Evolutionary conservation across 805 yeast species (phyloP).

Genomic region (Spathaspora girioi): DNA sequence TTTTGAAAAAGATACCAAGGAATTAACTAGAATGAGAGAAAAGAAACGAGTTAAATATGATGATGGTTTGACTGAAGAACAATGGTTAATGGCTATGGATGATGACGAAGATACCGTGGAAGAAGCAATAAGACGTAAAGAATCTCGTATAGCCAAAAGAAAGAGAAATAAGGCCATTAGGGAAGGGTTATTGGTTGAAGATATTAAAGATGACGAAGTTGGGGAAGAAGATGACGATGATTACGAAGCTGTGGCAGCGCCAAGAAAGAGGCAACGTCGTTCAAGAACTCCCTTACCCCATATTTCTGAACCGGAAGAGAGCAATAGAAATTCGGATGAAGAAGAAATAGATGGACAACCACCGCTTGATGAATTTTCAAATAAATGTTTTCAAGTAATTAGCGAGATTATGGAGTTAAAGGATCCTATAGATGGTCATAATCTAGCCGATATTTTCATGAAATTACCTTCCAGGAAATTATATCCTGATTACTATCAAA

Average conservation of each 20-base stretch:
- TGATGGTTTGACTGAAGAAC: conserved; percentile 88
- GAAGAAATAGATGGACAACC: conserved; percentile 11
- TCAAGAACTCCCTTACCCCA: conserved; percentile 14
- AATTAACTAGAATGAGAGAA: conserved; percentile 63
- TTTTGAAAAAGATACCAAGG: conserved; percentile 48
- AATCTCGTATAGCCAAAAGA: conserved; percentile 38
- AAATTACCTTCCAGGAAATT: conserved; percentile 66
- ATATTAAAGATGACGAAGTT: conserved; percentile 21
- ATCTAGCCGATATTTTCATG: conserved; percentile 45
- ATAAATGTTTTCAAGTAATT: conserved; percentile 34
- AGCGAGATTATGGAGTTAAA: conserved; percentile 38
- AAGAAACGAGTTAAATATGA: conserved; percentile 80
- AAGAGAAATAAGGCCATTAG: conserved; percentile 22
- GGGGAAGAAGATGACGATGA: conserved; percentile 21
- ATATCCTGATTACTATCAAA: conserved; percentile 82
- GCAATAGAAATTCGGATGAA: conserved; percentile 27
- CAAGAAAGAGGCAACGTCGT: conserved; percentile 16
- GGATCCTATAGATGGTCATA: conserved; percentile 41
- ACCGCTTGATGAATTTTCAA: conserved; percentile 14
- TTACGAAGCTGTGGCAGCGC: conserved; percentile 6
- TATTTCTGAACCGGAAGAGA: conserved; percentile 8
- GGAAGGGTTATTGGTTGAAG: conserved; percentile 20
- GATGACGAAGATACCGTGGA: conserved; percentile 64
- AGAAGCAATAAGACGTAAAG: conserved; percentile 54
- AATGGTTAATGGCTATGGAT: conserved; percentile 83